phyloP scores from a whole-genome alignment of 2,329 filamentous ascomycete species.

The Periconia digitata region DNA sequence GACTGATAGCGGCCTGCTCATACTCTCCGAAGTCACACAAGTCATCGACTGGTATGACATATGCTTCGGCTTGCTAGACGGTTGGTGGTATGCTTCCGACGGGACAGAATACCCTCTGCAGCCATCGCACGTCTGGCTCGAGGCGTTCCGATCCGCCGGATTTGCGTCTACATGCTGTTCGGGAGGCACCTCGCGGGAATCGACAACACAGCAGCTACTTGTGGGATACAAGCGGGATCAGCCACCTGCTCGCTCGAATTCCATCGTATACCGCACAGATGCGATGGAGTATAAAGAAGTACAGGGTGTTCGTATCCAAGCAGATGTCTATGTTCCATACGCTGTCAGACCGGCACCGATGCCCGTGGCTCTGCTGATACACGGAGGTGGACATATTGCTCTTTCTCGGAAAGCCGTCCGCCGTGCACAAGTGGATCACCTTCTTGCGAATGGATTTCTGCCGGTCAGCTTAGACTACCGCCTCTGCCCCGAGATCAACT shows the following conservation, averaged over 20 bases:
- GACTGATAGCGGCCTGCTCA: conserved; percentile 10
- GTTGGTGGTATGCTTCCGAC: conserved; percentile 23
- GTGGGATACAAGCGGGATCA: not conserved
- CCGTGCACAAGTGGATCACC: not conserved
- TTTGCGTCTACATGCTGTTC: conserved; percentile 17
- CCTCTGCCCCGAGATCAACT: not conserved
- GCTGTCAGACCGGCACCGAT: not conserved
- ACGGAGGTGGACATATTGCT: not conserved
- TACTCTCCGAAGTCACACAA: conserved; percentile 17
- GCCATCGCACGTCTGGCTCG: conserved; percentile 6
- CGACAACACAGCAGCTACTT: not conserved
- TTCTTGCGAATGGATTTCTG: not conserved
- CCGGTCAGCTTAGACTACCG: not conserved
- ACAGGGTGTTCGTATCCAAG: not conserved
- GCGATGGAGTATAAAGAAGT: not conserved
- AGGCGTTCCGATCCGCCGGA: conserved; percentile 9
- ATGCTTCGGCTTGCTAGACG: conserved; percentile 21
- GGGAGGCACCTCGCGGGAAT: conserved; percentile 3
- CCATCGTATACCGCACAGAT: not conserved
- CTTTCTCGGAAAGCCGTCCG: not conserved
- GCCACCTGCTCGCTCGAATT: not conserved
- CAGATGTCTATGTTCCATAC: conserved; percentile 3
- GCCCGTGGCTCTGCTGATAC: not conserved
- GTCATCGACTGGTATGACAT: conserved; percentile 20
- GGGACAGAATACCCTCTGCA: conserved; percentile 11